Conservation (phyloP, 2,329 filamentous ascomycete species). For the Aureobasidium zeae region DNA sequence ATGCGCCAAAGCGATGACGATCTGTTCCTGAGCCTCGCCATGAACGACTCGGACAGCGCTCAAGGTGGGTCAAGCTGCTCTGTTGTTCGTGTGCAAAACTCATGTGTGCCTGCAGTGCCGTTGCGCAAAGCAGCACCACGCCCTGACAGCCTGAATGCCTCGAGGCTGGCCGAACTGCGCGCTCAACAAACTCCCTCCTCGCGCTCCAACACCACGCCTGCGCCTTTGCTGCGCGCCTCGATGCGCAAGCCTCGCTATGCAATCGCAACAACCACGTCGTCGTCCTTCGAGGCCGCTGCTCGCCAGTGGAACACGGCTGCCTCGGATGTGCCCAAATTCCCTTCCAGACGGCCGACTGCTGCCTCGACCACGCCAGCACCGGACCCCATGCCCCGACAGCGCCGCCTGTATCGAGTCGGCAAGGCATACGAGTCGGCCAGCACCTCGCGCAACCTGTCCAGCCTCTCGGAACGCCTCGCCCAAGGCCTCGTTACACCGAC, state of each 20-base stretch:
- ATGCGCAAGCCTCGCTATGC: slow-evolving; percentile 13
- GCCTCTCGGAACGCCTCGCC: slow-evolving; percentile 5
- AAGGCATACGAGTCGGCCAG: slow-evolving; percentile 7
- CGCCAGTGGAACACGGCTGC: slow-evolving; percentile 11
- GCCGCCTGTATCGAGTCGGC: slow-evolving; percentile 9
- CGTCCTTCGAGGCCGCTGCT: slow-evolving; percentile 12
- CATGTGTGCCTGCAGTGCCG: slow-evolving; percentile 1
- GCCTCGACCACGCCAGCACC: too few species aligned
- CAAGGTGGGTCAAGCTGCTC: background rate
- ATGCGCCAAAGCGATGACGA: slow-evolving; percentile 19
- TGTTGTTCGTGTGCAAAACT: background rate
- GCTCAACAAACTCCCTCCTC: slow-evolving; percentile 11
- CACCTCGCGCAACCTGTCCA: slow-evolving; percentile 2
- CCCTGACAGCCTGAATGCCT: slow-evolving; percentile 36
- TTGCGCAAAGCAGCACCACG: slow-evolving; percentile 16
- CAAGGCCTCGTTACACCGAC: slow-evolving; percentile 10
- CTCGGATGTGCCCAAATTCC: slow-evolving; percentile 10
- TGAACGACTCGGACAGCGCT: slow-evolving; percentile 20
- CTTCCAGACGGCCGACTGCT: background rate
- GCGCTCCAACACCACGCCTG: background rate
- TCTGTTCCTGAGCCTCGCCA: slow-evolving; percentile 25
- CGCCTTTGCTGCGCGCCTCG: slow-evolving; percentile 7
- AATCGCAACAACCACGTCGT: slow-evolving; percentile 7
- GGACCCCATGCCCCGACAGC: slow-evolving; percentile 8
- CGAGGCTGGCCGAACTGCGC: slow-evolving; percentile 45